Evolutionary conservation across 2,329 filamentous ascomycete species (phyloP).

Genomic region (Trichoderma harzianum): DNA sequence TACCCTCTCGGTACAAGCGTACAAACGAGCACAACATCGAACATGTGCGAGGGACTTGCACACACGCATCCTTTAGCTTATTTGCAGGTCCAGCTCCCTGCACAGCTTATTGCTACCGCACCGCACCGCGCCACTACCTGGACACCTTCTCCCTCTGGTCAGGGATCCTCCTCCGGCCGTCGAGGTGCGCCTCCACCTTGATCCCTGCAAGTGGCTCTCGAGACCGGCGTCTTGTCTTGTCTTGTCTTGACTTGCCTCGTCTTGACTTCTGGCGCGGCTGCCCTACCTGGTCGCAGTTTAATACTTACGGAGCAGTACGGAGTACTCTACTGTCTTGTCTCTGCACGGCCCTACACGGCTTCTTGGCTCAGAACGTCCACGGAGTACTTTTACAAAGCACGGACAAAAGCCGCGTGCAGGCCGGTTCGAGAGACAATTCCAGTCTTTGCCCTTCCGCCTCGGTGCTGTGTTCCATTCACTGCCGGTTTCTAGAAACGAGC

Average conservation of each 20-base stretch:
- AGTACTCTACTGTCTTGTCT: background rate
- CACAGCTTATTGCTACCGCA: constrained; percentile 11
- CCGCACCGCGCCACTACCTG: background rate
- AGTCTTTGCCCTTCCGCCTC: background rate
- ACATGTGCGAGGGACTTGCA: background rate
- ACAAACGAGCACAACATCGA: background rate
- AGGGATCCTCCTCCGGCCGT: constrained; percentile 15
- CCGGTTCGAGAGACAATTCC: background rate
- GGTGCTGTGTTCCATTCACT: constrained; percentile 18
- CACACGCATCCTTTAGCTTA: constrained; percentile 3
- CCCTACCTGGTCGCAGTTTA: constrained; percentile 7
- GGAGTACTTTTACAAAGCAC: background rate
- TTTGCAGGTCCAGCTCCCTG: constrained; percentile 1
- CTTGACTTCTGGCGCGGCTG: constrained; percentile 1
- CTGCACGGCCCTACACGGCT: background rate
- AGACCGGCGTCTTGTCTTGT: constrained; percentile 14
- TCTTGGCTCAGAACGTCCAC: constrained; percentile 2
- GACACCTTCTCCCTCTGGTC: constrained; percentile 8
- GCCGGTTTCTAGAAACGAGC: constrained; percentile 34
- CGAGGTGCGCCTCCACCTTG: constrained; percentile 12
- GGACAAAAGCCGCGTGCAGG: background rate
- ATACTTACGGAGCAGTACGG: background rate
- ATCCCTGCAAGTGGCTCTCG: constrained; percentile 7
- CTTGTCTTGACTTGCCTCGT: constrained; percentile 10
- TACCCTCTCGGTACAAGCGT: background rate